Evolutionary conservation across 2,329 filamentous ascomycete species (phyloP), one percentile per base, ranked within the genome.

Genomic region (Diaporthe capsici): DNA sequence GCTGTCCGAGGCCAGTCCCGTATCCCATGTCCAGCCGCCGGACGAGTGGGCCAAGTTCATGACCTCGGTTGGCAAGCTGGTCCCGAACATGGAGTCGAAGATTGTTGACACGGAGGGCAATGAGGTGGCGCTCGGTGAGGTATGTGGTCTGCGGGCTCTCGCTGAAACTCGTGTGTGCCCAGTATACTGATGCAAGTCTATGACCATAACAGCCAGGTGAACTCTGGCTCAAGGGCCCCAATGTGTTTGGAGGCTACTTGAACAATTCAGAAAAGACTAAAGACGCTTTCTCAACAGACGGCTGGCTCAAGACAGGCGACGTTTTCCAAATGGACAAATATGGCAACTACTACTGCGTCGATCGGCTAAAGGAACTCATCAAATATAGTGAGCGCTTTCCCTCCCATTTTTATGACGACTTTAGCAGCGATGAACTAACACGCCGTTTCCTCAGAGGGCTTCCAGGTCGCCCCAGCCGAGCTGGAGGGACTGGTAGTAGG

Each of bases 231-330:
- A 92, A 92, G 75, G 95, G 95, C 0, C 94, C 95, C 0, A 97
- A 97, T 77, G 87, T 96, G 25, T 96, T 96, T 85, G 88, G 90
- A 79, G 95, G 94, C 1, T 98, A 96, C 81, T 88, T 93, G 79
- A 94, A 95, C 80, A 94, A 94, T 75, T 89, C 91, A 0, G 90
- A 93, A 77, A 91, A 92, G 3, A 95, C 94, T 3, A 87, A 86
- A 3, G 92, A 94, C 61, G 92, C 93, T 0, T 91, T 97, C 77
- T 94, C 93, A 3, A 79, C 86, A 0, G 95, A 97, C 78, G 95
- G 95, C 1, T 98, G 92, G 87, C 98, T 98, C 88, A 96, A 93
- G 84, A 98, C 96, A 0, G 96, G 96, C 2, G 96, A 98, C 80
- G 92, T 98, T 37, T 94, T 95, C 5, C 92, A 94, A 78, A 91